Evolutionary conservation across 2,329 filamentous ascomycete species (phyloP).

Genomic region (Venturia asperata): DNA sequence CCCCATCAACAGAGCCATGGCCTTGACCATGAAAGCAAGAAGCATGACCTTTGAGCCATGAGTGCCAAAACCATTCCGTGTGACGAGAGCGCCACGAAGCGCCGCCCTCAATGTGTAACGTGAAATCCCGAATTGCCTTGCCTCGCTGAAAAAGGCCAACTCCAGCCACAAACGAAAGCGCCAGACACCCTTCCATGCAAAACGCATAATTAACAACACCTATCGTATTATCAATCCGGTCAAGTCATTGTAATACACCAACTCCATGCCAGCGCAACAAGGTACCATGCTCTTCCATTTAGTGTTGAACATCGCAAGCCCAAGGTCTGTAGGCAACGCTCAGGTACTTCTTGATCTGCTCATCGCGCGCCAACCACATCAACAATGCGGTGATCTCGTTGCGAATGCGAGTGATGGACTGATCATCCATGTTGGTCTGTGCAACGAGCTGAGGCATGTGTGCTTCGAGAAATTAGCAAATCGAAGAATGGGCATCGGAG

Average conservation of each 20-base stretch:
- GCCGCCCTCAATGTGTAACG: not conserved
- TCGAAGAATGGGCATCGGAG: conserved; percentile 7
- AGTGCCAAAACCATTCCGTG: not conserved
- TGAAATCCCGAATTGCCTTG: not conserved
- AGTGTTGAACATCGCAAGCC: conserved; percentile 30
- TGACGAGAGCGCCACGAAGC: not conserved
- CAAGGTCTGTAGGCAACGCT: conserved; percentile 55
- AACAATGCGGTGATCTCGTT: conserved; percentile 85
- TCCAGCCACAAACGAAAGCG: not conserved
- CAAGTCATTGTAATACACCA: conserved; percentile 1
- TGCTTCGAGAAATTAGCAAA: conserved; percentile 45
- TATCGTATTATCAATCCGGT: not conserved
- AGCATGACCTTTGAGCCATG: not conserved
- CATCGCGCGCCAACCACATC: conserved; percentile 65
- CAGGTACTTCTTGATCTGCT: conserved; percentile 69
- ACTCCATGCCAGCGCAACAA: not conserved
- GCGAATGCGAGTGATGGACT: conserved; percentile 78
- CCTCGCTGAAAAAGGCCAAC: not conserved
- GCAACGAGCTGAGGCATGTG: conserved; percentile 87
- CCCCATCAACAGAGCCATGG: conserved; percentile 2
- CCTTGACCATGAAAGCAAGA: not conserved
- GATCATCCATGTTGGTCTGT: conserved; percentile 95
- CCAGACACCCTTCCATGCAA: conserved; percentile 10
- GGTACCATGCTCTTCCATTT: conserved; percentile 30
- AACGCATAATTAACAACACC: not conserved